phyloP scores from a whole-genome alignment of 495 filamentous ascomycete species.

The Aspergillus steynii region DNA sequence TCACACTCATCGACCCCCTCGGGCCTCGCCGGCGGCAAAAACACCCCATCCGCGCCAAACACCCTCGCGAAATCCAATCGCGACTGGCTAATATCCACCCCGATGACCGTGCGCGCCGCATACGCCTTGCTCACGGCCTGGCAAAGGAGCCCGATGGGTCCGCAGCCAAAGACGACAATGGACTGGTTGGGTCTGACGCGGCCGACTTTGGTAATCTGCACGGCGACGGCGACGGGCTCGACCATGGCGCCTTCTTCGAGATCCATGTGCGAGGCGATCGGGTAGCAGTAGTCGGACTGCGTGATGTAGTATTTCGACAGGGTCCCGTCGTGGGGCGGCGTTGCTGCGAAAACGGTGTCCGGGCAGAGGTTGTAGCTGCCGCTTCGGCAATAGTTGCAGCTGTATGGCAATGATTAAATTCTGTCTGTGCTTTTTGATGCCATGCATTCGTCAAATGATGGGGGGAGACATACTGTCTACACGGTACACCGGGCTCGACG shows the following conservation, averaged over 20 bases:
- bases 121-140: conserved; percentile 72
- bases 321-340: conserved; percentile 78
- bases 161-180: conserved; percentile 83
- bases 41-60: conserved; percentile 65
- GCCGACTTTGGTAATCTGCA: conserved; percentile 73
- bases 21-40: conserved; percentile 48
- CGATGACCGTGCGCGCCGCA: conserved; percentile 71
- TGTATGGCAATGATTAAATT: not conserved
- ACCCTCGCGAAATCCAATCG: conserved; percentile 68
- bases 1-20: conserved; percentile 32
- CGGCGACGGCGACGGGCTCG: conserved; percentile 63
- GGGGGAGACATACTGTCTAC: conserved; percentile 43
- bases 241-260: conserved; percentile 64
- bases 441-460: not conserved
- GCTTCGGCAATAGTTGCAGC: conserved; percentile 42
- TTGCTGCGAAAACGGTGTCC: conserved; percentile 82
- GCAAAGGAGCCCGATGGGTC: conserved; percentile 76
- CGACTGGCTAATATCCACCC: conserved; percentile 72
- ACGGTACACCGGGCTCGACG: conserved; percentile 80
- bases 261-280: too few relatives aligned
- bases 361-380: conserved; percentile 47
- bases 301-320: conserved; percentile 70
- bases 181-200: conserved; percentile 64
- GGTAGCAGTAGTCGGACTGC: conserved; percentile 65
- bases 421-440: too few relatives aligned